A percentile compares a stretch with the other conserved stretches of the same genome.
These are phyloP conservation scores for Fomes fomentarius DNA, from an alignment of 1,284 basidiomycete species.

Conservation along the genomic window DNA sequence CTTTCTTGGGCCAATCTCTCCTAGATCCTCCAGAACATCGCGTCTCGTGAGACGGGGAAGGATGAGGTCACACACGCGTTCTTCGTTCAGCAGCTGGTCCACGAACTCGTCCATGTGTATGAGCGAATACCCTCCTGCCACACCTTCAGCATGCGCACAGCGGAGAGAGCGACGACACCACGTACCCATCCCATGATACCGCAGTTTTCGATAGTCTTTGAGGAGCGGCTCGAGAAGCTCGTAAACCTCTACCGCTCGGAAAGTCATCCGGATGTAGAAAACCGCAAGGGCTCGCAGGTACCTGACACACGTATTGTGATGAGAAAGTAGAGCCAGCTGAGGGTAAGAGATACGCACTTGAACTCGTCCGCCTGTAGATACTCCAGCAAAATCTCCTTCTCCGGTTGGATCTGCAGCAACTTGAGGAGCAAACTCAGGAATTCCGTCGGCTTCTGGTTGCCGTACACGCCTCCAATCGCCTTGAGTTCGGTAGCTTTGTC, in stretches of 20 bases:
- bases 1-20: conserved; percentile 83
- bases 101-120: conserved; percentile 94
- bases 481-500: conserved; percentile 88
- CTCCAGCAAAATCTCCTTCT: conserved; percentile 94
- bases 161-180: not conserved
- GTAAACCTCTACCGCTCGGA: conserved; percentile 88
- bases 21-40: conserved; percentile 87
- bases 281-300: conserved; percentile 93
- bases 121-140: conserved; percentile 76
- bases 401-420: conserved; percentile 95
- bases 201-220: conserved; percentile 92
- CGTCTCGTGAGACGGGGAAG: conserved; percentile 89
- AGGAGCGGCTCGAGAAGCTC: conserved; percentile 92
- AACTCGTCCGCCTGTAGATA: conserved; percentile 96
- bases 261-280: conserved; percentile 95
- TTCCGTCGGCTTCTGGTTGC: conserved; percentile 89
- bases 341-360: conserved; percentile 70
- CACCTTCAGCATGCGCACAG: not conserved
- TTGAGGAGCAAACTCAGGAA: conserved; percentile 94
- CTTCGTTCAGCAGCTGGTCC: conserved; percentile 83
- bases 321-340: not conserved
- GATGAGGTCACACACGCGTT: conserved; percentile 96
- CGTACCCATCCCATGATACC: conserved; percentile 80
- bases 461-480: conserved; percentile 91
- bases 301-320: conserved; percentile 44